These are phyloP conservation scores for Crithidia thermophila DNA, from an alignment of 208 protist species.

Conservation along the genomic window DNA sequence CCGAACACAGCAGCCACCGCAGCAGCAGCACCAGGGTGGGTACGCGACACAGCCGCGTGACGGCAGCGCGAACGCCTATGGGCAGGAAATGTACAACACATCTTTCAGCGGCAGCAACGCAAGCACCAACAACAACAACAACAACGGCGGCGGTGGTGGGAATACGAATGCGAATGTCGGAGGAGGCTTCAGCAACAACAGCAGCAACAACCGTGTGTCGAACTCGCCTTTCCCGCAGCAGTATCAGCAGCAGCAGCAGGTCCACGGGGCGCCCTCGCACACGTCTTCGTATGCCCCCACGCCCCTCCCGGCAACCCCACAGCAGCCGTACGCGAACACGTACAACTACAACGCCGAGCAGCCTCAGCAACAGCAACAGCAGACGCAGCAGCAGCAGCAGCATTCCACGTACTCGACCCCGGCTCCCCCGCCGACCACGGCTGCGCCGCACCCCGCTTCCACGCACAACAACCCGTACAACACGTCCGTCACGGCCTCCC, in stretches of 20 bases:
- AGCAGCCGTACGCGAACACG: neutral
- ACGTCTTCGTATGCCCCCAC: constrained; percentile 12
- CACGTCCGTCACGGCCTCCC: neutral
- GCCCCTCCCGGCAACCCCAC: constrained; percentile 4
- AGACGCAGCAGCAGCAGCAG: neutral
- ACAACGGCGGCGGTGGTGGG: neutral
- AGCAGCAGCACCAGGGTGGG: constrained; percentile 13
- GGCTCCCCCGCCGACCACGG: too few species aligned
- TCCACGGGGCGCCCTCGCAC: neutral
- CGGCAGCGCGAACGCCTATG: neutral
- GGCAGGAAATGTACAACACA: neutral
- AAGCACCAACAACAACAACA: constrained; percentile 2
- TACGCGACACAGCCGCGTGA: neutral
- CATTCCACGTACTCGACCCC: neutral
- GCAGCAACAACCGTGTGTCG: neutral
- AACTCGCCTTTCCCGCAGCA: constrained; percentile 23
- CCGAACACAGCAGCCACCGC: constrained; percentile 3
- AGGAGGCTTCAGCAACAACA: neutral
- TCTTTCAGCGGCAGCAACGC: neutral
- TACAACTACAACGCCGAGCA: neutral
- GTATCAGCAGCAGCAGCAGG: constrained; percentile 10
- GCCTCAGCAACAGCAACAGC: neutral
- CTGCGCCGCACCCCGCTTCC: neutral
- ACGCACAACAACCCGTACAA: constrained; percentile 11
- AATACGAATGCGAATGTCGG: too few species aligned